Base-by-base conservation (phyloP, 495 filamentous ascomycete species). In the Niebla homalea region DNA sequence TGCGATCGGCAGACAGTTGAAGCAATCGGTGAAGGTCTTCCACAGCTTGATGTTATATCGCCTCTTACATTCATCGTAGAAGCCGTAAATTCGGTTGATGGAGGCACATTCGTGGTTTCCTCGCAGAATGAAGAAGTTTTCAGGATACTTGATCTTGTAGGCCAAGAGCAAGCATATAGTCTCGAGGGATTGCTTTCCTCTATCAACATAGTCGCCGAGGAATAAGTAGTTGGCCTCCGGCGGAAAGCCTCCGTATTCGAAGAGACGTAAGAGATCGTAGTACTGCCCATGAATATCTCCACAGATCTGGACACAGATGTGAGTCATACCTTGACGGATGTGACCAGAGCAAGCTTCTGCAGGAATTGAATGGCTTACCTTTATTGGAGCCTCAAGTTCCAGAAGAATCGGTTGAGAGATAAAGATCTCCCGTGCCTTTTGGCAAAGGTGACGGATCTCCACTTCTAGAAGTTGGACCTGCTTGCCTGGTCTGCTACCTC, bases 1-100 rank as follows among this genome's bases (percentile, higher is more conserved):
- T n/a, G 92, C 92, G 67, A 98, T 98, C 26, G 92, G 92, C 62
- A 98, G 67, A 74, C 92, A 98, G 75, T 98, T 98, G 79, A 98
- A 98, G 79, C 92, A 98, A 62, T 98, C 92, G 36, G 92, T 98
- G 64, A 98, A 98, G 6, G 92, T 98, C 77, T 98, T 98, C 92
- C 92, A 98, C 55, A 98, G 81, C 79, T 98, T 98, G 74, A 98
- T 98, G 74, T 98, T 98, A 71, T 98, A 98, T 53, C 92, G 77
- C 55, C 92, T 82, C 76, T 98, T 98, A 79, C 92, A 98, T 68
- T 98, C 92, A 64, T 98, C 92, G 73, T 98, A 98, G 74, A 98
- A 98, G 39, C 92, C 92, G 60, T 98, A 98, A 70, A 98, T 98
- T 68, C 92, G 93, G 74, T 98, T 98, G 76, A 98, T 98, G 19